These are phyloP conservation scores for Suhomyces emberorum DNA, from an alignment of 805 yeast genomes.

Conservation along the genomic window DNA sequence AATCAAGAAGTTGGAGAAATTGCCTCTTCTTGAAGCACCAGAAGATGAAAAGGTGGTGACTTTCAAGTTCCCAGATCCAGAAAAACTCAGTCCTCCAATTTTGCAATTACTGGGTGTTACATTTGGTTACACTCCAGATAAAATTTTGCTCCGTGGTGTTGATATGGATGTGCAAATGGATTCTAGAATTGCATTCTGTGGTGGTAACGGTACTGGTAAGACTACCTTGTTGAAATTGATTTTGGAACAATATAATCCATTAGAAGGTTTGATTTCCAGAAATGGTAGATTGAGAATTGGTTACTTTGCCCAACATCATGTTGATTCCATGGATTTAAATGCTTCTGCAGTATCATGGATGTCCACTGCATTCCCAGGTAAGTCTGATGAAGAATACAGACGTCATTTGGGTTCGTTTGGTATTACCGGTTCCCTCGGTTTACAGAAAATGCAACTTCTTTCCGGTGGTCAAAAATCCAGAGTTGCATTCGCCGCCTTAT, in stretches of 20 bases:
- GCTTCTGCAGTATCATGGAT: conserved; percentile 92
- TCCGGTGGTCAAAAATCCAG: conserved; percentile 99
- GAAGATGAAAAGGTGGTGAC: conserved; percentile 83
- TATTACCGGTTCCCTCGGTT: conserved; percentile 88
- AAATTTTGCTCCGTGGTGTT: conserved; percentile 67
- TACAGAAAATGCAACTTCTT: conserved; percentile 82
- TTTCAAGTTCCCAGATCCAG: conserved; percentile 95
- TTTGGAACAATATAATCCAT: conserved; percentile 73
- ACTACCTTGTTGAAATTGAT: conserved; percentile 87
- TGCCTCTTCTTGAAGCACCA: conserved; percentile 91
- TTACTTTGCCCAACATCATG: conserved; percentile 97
- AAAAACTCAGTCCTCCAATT: conserved; percentile 88
- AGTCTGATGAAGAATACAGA: conserved; percentile 93
- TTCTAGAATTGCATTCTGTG: conserved; percentile 93
- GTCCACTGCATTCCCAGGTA: conserved; percentile 86
- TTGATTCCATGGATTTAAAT: conserved; percentile 90
- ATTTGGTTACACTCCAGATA: conserved; percentile 73
- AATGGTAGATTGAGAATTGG: conserved; percentile 90
- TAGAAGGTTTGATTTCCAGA: conserved; percentile 71
- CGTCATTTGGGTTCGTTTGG: conserved; percentile 96
- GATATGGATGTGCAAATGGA: conserved; percentile 90
- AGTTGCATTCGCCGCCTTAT: conserved; percentile 95
- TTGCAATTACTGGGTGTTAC: conserved; percentile 82
- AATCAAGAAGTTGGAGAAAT: conserved; percentile 91
- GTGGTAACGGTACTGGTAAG: conserved; percentile 99